phyloP scores from a whole-genome alignment of 768 basidiomycete genomes.

The Serendipita vermifera region DNA sequence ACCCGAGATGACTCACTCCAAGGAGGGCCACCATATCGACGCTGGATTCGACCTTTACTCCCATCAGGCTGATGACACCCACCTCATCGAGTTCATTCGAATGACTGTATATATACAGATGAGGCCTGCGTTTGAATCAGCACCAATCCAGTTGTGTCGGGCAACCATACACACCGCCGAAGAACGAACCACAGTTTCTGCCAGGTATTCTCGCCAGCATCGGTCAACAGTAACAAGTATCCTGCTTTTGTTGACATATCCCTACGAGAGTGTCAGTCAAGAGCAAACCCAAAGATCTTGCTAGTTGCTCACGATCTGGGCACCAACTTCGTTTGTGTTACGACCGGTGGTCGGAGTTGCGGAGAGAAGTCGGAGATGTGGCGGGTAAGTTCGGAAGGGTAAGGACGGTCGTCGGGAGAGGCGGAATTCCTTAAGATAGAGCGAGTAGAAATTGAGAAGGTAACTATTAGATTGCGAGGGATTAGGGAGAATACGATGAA shows the following conservation, averaged over 20 bases:
- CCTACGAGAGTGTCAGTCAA: conserved; percentile 28
- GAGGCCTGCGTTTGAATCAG: conserved; percentile 50
- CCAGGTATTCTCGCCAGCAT: conserved; percentile 75
- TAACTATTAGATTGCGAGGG: too few relatives aligned
- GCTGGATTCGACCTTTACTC: conserved; percentile 76
- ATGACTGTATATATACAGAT: conserved; percentile 75
- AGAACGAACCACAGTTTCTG: conserved; percentile 77
- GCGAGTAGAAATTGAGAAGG: too few relatives aligned
- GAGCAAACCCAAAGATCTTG: conserved; percentile 4
- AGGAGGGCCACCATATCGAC: conserved; percentile 78
- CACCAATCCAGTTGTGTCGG: not conserved
- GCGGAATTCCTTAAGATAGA: too few relatives aligned
- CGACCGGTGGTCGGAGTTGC: too few relatives aligned
- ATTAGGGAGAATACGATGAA: too few relatives aligned
- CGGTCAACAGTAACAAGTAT: conserved; percentile 60
- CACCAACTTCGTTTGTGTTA: conserved; percentile 56
- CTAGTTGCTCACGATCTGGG: conserved; percentile 63
- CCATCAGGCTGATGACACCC: conserved; percentile 66
- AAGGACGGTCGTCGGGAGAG: too few relatives aligned
- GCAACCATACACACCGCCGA: conserved; percentile 41
- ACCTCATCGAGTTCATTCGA: conserved; percentile 76
- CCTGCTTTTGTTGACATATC: conserved; percentile 79
- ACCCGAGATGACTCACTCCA: conserved; percentile 63
- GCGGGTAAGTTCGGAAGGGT: too few relatives aligned
- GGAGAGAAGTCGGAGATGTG: too few relatives aligned